Conservation (phyloP, 2,329 filamentous ascomycete species). For the Akanthomyces lecanii region DNA sequence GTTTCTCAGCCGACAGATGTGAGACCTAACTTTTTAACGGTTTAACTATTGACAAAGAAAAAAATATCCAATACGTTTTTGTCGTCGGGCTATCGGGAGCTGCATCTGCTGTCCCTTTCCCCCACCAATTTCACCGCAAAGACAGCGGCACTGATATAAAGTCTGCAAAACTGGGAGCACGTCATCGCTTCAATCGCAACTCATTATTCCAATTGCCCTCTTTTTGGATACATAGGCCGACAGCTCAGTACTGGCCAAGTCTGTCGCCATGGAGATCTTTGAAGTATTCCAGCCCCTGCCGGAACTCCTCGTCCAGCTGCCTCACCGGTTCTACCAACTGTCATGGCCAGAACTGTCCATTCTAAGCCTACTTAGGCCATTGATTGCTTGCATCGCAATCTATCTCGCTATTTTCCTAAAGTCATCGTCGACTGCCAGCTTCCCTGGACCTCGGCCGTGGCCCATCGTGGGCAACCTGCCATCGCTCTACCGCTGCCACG, state of each 20-base stretch:
- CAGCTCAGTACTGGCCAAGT: neutral
- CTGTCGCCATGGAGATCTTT: slow-evolving; percentile 5
- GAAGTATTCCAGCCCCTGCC: slow-evolving; percentile 6
- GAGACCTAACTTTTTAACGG: too few relatives aligned
- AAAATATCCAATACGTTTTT: too few relatives aligned
- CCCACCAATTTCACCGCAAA: too few relatives aligned
- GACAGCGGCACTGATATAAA: neutral
- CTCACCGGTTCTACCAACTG: neutral
- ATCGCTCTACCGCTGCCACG: slow-evolving; percentile 6
- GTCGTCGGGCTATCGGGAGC: too few relatives aligned
- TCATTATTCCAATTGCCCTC: neutral
- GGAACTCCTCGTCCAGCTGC: slow-evolving; percentile 2
- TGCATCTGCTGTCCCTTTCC: too few relatives aligned
- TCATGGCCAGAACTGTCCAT: slow-evolving; percentile 3
- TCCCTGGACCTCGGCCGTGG: slow-evolving; percentile 2
- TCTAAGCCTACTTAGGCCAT: neutral
- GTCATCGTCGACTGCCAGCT: neutral
- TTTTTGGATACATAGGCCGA: neutral
- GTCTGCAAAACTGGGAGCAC: neutral
- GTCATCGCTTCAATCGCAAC: neutral
- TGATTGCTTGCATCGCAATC: slow-evolving; percentile 3
- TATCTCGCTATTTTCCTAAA: neutral
- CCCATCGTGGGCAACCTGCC: slow-evolving; percentile 8
- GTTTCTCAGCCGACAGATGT: too few relatives aligned
- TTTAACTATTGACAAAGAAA: too few relatives aligned